A percentile compares a stretch with the other conserved stretches of the same genome.
Evolutionary conservation across 2,329 filamentous ascomycete species (phyloP).

Genomic region (Aspergillus sp.): DNA sequence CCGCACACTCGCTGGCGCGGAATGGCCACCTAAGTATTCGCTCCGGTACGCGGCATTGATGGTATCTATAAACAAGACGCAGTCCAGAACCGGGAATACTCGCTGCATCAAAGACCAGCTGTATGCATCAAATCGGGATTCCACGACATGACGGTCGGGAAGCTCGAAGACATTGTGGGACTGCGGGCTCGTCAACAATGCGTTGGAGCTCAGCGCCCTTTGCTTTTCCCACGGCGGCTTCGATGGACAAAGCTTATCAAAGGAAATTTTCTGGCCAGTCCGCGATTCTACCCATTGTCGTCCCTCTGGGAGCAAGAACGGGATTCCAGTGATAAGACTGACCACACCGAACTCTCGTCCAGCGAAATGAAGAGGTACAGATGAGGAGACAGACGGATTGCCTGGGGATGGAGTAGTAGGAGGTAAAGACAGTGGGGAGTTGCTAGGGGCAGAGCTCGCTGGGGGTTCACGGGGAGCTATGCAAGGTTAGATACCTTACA

Average conservation of each 20-base stretch:
- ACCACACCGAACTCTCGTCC: slow-evolving; percentile 50
- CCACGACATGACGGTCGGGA: slow-evolving; percentile 34
- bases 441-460: slow-evolving; percentile 10
- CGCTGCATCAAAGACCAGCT: slow-evolving; percentile 39
- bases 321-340: slow-evolving; percentile 50
- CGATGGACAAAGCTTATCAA: slow-evolving; percentile 28
- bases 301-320: slow-evolving; percentile 50
- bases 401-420: slow-evolving; percentile 2
- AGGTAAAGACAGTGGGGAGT: background rate
- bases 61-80: slow-evolving; percentile 47
- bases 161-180: slow-evolving; percentile 30
- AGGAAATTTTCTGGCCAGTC: slow-evolving; percentile 41
- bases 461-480: slow-evolving; percentile 20
- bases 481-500: background rate
- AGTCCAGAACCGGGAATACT: slow-evolving; percentile 52
- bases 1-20: slow-evolving; percentile 37
- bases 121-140: slow-evolving; percentile 35
- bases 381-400: slow-evolving; percentile 23
- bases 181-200: slow-evolving; percentile 20
- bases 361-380: slow-evolving; percentile 48
- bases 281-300: slow-evolving; percentile 50
- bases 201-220: slow-evolving; percentile 22
- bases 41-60: slow-evolving; percentile 47
- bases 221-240: slow-evolving; percentile 38
- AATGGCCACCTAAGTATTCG: slow-evolving; percentile 13